Percentiles rank a stretch among this genome's conserved stretches.
Evolutionary conservation across 176 grass and related monocot species (phyloP).

Genomic region (Oryza longistaminata): DNA sequence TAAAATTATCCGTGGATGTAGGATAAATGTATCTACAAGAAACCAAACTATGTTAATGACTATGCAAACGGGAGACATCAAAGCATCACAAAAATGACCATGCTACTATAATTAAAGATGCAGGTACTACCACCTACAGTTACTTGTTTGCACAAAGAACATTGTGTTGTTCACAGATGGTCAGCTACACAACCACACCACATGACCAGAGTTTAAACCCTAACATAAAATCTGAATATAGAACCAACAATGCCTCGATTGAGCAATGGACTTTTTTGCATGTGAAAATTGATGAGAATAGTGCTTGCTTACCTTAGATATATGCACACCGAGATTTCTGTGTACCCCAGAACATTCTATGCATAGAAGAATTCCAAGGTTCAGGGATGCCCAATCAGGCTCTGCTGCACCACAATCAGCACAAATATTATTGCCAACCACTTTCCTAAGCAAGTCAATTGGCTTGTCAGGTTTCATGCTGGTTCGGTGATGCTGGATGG

Average conservation of each 20-base stretch:
- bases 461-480: constrained; percentile 89
- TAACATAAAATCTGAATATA: background rate
- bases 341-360: constrained; percentile 99
- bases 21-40: background rate
- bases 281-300: background rate
- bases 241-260: constrained; percentile 16
- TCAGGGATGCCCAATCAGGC: constrained; percentile 96
- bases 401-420: constrained; percentile 87
- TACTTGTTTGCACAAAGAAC: constrained; percentile 17
- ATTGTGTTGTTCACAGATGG: background rate
- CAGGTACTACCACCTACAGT: background rate
- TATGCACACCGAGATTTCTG: constrained; percentile 98
- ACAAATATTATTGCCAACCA: constrained; percentile 77
- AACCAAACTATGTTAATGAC: background rate
- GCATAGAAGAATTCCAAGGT: constrained; percentile 91
- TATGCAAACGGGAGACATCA: background rate
- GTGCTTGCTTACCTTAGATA: constrained; percentile 80
- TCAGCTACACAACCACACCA: background rate
- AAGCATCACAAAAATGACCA: background rate
- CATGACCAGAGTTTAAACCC: background rate
- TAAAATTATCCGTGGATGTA: background rate
- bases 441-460: constrained; percentile 97
- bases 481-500: constrained; percentile 65
- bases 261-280: constrained; percentile 11
- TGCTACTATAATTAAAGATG: background rate